Percentiles rank a stretch among this genome's conserved stretches.
phyloP scores from a whole-genome alignment of 1,284 basidiomycete genomes.

The Boletus calvinii region DNA sequence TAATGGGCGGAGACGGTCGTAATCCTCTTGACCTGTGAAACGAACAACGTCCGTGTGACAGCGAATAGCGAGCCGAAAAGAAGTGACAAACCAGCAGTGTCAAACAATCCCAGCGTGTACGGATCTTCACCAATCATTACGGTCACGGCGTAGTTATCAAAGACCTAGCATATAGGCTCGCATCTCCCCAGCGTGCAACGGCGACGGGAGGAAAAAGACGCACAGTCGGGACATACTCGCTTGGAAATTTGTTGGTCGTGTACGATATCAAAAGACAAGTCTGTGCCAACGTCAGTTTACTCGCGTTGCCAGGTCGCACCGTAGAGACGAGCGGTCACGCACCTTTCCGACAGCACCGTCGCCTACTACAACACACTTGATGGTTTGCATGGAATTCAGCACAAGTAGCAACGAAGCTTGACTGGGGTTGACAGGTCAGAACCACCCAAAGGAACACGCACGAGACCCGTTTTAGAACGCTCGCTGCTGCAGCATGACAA shows the following conservation, averaged over 20 bases:
- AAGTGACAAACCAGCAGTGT: slow-evolving; percentile 81
- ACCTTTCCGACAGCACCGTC: slow-evolving; percentile 99
- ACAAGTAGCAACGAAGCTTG: slow-evolving; percentile 15
- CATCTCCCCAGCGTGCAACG: slow-evolving; percentile 15
- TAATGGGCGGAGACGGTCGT: slow-evolving; percentile 96
- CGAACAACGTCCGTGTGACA: neutral
- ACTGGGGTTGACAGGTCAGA: slow-evolving; percentile 14
- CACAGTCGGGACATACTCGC: slow-evolving; percentile 98
- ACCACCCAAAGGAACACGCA: slow-evolving; percentile 20
- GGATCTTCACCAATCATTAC: slow-evolving; percentile 99
- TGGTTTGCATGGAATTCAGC: slow-evolving; percentile 77
- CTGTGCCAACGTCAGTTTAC: slow-evolving; percentile 41
- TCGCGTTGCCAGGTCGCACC: slow-evolving; percentile 6
- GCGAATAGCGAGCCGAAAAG: neutral
- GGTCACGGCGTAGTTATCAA: slow-evolving; percentile 98
- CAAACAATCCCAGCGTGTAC: slow-evolving; percentile 97
- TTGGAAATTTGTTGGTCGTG: slow-evolving; percentile 98
- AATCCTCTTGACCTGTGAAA: slow-evolving; percentile 92
- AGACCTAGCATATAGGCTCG: slow-evolving; percentile 61
- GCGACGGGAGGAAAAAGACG: slow-evolving; percentile 35
- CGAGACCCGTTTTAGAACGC: slow-evolving; percentile 25
- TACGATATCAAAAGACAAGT: slow-evolving; percentile 99
- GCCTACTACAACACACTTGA: slow-evolving; percentile 98
- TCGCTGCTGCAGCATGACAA: slow-evolving; percentile 32
- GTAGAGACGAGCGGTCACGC: slow-evolving; percentile 32